Conservation (phyloP, 2,329 filamentous ascomycete species). For the Pleomassaria siparia region DNA sequence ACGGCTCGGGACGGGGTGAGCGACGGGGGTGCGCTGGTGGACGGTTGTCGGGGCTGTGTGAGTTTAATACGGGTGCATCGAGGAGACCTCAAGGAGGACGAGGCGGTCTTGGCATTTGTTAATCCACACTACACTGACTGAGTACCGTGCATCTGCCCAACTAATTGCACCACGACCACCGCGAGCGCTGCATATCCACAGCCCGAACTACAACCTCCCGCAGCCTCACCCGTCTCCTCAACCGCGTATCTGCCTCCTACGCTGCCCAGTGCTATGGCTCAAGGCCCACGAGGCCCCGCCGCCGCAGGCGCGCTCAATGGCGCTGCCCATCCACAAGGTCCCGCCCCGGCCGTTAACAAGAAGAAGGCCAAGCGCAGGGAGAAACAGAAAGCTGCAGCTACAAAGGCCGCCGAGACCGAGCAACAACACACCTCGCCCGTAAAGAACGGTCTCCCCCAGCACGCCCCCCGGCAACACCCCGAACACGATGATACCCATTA, state of each 20-base stretch:
- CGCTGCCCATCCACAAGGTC: constrained; percentile 33
- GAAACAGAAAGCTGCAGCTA: constrained; percentile 77
- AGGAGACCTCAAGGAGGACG: too few relatives aligned
- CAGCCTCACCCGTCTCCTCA: too few relatives aligned
- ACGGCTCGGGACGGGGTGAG: neutral
- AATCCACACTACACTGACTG: too few relatives aligned
- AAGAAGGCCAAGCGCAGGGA: constrained; percentile 95
- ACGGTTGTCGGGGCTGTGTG: neutral
- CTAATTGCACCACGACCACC: too few relatives aligned
- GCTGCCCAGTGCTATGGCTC: constrained; percentile 34
- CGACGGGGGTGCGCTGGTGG: constrained; percentile 2
- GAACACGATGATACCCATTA: constrained; percentile 47
- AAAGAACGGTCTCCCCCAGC: constrained; percentile 31
- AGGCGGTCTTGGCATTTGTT: too few relatives aligned
- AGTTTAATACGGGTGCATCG: neutral
- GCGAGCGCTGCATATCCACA: too few relatives aligned
- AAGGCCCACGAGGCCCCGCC: constrained; percentile 32
- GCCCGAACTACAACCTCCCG: too few relatives aligned
- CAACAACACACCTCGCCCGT: constrained; percentile 20
- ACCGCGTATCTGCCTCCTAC: too few relatives aligned
- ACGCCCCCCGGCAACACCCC: constrained; percentile 28
- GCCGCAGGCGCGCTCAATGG: constrained; percentile 34
- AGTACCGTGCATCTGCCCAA: too few relatives aligned
- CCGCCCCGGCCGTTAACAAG: constrained; percentile 70
- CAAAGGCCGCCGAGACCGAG: constrained; percentile 47